These are phyloP conservation scores for Penicillium brasilianum DNA, from an alignment of 2,329 filamentous ascomycete genomes.

Conservation along the genomic window DNA sequence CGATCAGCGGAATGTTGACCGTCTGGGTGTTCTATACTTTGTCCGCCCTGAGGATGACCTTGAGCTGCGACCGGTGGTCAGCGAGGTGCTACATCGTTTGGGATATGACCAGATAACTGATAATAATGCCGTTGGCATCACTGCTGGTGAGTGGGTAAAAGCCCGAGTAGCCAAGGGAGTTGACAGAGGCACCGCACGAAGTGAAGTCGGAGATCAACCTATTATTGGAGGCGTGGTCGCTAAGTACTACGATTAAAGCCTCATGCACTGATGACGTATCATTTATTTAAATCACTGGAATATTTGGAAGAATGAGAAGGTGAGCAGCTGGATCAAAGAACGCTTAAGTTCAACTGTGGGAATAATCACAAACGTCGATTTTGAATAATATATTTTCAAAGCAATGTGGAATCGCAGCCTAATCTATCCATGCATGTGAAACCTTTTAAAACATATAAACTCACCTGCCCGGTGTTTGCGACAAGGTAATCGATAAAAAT, in stretches of 20 bases:
- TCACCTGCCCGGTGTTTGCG: no score
- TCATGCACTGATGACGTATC: background rate
- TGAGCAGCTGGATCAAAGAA: no score
- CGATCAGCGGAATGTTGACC: conserved; percentile 50
- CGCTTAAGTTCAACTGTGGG: no score
- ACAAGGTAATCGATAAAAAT: no score
- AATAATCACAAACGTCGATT: no score
- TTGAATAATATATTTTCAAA: no score
- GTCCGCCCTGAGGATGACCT: conserved; percentile 50
- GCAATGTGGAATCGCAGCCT: no score
- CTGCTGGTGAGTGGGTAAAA: conserved; percentile 29
- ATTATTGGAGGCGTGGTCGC: conserved; percentile 26
- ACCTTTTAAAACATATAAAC: no score
- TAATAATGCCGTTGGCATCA: conserved; percentile 19
- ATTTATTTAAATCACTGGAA: background rate
- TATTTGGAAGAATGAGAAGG: background rate
- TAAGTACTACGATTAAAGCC: conserved; percentile 22
- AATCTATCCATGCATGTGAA: no score
- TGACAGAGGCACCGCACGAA: conserved; percentile 18
- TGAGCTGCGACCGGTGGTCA: conserved; percentile 32
- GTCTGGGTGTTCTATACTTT: conserved; percentile 50
- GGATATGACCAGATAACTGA: conserved; percentile 21
- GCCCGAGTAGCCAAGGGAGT: conserved; percentile 29
- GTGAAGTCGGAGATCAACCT: conserved; percentile 23
- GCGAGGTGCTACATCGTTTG: conserved; percentile 40